Evolutionary conservation across 768 basidiomycete species (phyloP), one percentile per base, ranked within the genome.

Genomic region (Pleurotus sapidus): DNA sequence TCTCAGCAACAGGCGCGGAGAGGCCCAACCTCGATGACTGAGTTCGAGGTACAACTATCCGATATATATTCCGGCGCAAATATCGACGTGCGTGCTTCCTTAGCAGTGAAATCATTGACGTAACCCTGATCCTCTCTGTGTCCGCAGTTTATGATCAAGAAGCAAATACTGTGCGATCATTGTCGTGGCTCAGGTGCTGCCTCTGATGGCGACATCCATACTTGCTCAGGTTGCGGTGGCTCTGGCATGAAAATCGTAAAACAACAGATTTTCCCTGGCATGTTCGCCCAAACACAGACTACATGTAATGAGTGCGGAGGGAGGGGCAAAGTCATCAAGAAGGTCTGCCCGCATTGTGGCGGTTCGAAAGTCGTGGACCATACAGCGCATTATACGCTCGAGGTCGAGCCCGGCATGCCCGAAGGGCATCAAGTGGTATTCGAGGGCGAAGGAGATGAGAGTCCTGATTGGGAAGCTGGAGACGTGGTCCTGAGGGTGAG

Each of bases 391-490:
- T 89, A 95, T 62, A 93, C 91, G 1, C 80, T 98, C 20, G 93
- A 97, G 46, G 83, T 98, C 48, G 80, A 85, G 11, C 83, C 85
- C 4, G 97, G 97, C 15, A 90, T 92, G 77, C 92, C 95, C 0
- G 97, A 99, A 66, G 94, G 91, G 1, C 87, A 91, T 65, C 93
- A 99, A 69, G 83, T 95, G 38, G 81, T 95, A 1, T 98, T 95
- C 59, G 93, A 97, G 64, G 94, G 93, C n/a, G 95, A 98, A 69
- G 91, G 91, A 46, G 97, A 98, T 68, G 95, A 99, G 74, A 90
- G 80, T 56, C 93, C 93, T 3, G 97, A 98, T 63, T 97, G 91
- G 91, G 95, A 96, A 65, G 77, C 97, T 5, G 97, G 97, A 6
- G 95, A 99, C 72, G 84, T 99, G 49, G 78, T 98, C 38, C 77